Evolutionary conservation across 805 yeast species (phyloP).

Genomic region (Wickerhamomyces alni): DNA sequence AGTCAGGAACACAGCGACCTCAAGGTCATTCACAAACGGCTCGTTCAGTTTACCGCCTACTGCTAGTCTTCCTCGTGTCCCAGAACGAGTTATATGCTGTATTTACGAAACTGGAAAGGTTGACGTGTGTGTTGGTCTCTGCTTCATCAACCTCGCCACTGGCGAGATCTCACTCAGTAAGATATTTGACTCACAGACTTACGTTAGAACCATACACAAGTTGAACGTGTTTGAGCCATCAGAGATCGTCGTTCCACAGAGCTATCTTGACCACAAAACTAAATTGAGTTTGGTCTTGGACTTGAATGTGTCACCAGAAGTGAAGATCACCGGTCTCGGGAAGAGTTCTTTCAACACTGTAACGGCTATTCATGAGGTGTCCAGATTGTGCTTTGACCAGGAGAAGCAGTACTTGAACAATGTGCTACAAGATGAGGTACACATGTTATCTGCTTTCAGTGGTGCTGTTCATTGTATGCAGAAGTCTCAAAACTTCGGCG

Average conservation of each 20-base stretch:
- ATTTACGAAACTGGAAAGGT: constrained; percentile 23
- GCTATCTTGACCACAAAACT: constrained; percentile 23
- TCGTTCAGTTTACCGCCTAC: constrained; percentile 1
- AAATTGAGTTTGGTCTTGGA: constrained; percentile 32
- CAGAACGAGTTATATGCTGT: constrained; percentile 22
- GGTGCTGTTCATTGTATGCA: constrained; percentile 26
- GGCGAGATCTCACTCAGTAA: constrained; percentile 33
- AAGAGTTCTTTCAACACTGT: constrained; percentile 23
- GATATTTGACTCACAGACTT: constrained; percentile 39
- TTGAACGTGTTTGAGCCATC: constrained; percentile 29
- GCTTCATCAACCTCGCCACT: constrained; percentile 31
- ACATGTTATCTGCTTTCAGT: constrained; percentile 28
- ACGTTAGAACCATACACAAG: constrained; percentile 37
- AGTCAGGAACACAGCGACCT: too few relatives aligned
- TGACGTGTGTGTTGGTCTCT: constrained; percentile 32
- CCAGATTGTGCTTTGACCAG: constrained; percentile 13
- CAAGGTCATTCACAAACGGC: neutral
- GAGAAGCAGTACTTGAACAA: constrained; percentile 17
- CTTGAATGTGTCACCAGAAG: constrained; percentile 23
- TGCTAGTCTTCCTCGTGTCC: constrained; percentile 5
- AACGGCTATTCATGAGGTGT: constrained; percentile 20
- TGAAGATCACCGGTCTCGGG: constrained; percentile 21
- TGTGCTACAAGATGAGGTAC: constrained; percentile 24
- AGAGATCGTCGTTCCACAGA: constrained; percentile 30
- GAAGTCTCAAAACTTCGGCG: constrained; percentile 7